Evolutionary conservation across 805 yeast genomes (phyloP).

Genomic region (Ogataea sp.): DNA sequence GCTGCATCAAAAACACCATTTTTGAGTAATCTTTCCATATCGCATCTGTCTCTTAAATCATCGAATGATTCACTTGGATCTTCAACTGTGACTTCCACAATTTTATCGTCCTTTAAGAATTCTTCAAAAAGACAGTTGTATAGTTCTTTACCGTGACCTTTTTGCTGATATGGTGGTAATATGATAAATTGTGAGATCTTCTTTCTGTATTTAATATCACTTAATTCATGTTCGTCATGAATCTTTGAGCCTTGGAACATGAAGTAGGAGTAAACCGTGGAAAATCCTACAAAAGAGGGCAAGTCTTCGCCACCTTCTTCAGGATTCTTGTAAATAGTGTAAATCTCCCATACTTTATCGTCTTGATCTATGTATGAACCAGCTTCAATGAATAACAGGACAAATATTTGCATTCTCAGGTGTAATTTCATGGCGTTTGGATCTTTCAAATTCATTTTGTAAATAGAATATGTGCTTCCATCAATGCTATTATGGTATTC

Average conservation of each 20-base stretch:
- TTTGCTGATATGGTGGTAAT: slow-evolving; percentile 76
- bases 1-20: slow-evolving; percentile 13
- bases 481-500: slow-evolving; percentile 21
- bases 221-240: slow-evolving; percentile 35
- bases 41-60: slow-evolving; percentile 79
- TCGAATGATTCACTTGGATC: slow-evolving; percentile 94
- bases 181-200: slow-evolving; percentile 84
- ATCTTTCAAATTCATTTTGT: slow-evolving; percentile 37
- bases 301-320: slow-evolving; percentile 22
- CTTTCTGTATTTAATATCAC: slow-evolving; percentile 36
- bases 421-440: slow-evolving; percentile 45
- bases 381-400: slow-evolving; percentile 84
- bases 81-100: slow-evolving; percentile 78
- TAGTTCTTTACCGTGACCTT: slow-evolving; percentile 60
- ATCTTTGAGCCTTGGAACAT: slow-evolving; percentile 48
- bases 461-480: slow-evolving; percentile 40
- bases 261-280: slow-evolving; percentile 82
- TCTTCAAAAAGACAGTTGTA: slow-evolving; percentile 46
- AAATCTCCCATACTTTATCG: slow-evolving; percentile 80
- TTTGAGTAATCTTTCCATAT: slow-evolving; percentile 44
- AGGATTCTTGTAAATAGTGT: slow-evolving; percentile 37
- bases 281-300: slow-evolving; percentile 61
- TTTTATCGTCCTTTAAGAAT: slow-evolving; percentile 46
- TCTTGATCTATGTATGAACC: slow-evolving; percentile 76
- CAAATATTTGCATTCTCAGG: slow-evolving; percentile 67